phyloP scores from a whole-genome alignment of 2,329 filamentous ascomycete genomes.

The Epichloe glyceriae region DNA sequence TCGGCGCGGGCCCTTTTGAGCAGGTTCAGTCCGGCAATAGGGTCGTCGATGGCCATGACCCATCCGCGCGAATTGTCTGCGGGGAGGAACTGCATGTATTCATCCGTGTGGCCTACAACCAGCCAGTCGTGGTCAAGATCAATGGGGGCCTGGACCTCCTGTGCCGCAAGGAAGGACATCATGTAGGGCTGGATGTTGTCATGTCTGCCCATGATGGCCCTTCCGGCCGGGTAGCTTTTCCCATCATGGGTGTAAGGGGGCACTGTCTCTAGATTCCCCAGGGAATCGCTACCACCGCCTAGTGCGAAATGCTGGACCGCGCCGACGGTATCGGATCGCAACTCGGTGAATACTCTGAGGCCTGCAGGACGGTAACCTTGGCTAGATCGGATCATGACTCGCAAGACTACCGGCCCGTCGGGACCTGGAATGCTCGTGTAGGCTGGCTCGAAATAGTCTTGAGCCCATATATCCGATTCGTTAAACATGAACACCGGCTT shows the following conservation, averaged over 20 bases:
- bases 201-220: conserved; percentile 11
- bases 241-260: conserved; percentile 17
- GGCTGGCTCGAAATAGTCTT: conserved; percentile 26
- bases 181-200: conserved; percentile 8
- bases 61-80: conserved; percentile 13
- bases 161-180: conserved; percentile 16
- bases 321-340: conserved; percentile 17
- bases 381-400: conserved; percentile 16
- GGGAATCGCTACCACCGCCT: conserved; percentile 10
- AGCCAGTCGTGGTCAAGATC: conserved; percentile 18
- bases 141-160: conserved; percentile 22
- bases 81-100: conserved; percentile 18
- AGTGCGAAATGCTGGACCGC: conserved; percentile 16
- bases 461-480: conserved; percentile 21
- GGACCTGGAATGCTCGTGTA: conserved; percentile 25
- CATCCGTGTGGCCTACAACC: conserved; percentile 14
- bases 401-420: conserved; percentile 11
- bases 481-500: conserved; percentile 4
- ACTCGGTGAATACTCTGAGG: conserved; percentile 19
- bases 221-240: conserved; percentile 11
- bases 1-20: conserved; percentile 9
- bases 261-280: conserved; percentile 25
- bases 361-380: conserved; percentile 14
- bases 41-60: conserved; percentile 13
- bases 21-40: conserved; percentile 13